phyloP scores from a whole-genome alignment of 495 filamentous ascomycete genomes.

The Aspergillus asperescens region DNA sequence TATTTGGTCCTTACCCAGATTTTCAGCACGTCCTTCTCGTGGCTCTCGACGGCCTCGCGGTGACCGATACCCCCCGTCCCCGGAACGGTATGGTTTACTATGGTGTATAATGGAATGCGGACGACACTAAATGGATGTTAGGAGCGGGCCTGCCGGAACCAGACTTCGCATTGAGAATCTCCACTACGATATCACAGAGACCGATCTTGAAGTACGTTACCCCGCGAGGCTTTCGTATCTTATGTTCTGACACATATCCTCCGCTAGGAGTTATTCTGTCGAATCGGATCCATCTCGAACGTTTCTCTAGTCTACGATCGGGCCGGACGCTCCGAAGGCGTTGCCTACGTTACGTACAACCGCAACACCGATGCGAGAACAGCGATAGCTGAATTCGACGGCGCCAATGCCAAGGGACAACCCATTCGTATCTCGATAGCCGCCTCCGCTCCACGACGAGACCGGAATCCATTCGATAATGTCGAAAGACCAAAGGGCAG shows the following conservation, averaged over 20 bases:
- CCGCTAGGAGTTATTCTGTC: constrained; percentile 68
- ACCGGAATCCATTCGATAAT: constrained; percentile 50
- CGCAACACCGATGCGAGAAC: constrained; percentile 59
- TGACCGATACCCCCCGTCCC: constrained; percentile 44
- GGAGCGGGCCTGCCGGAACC: constrained; percentile 47
- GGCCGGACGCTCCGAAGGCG: constrained; percentile 82
- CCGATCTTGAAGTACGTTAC: constrained; percentile 68
- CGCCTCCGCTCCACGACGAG: constrained; percentile 47
- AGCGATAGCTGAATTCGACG: constrained; percentile 78
- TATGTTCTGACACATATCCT: neutral
- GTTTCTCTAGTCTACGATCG: constrained; percentile 80
- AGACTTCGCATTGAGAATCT: constrained; percentile 86
- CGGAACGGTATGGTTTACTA: constrained; percentile 42
- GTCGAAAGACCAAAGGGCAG: constrained; percentile 60
- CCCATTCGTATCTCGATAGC: constrained; percentile 77
- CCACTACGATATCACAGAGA: constrained; percentile 87
- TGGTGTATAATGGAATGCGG: constrained; percentile 12
- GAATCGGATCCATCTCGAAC: constrained; percentile 66
- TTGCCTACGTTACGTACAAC: constrained; percentile 78
- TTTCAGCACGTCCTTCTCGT: constrained; percentile 37
- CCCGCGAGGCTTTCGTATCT: neutral
- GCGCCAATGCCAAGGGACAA: constrained; percentile 89
- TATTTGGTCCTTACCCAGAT: constrained; percentile 12
- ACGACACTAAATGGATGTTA: neutral
- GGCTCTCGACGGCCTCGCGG: constrained; percentile 31